Conservation (phyloP, 495 filamentous ascomycete species). For the Annulohypoxylon bovei region DNA sequence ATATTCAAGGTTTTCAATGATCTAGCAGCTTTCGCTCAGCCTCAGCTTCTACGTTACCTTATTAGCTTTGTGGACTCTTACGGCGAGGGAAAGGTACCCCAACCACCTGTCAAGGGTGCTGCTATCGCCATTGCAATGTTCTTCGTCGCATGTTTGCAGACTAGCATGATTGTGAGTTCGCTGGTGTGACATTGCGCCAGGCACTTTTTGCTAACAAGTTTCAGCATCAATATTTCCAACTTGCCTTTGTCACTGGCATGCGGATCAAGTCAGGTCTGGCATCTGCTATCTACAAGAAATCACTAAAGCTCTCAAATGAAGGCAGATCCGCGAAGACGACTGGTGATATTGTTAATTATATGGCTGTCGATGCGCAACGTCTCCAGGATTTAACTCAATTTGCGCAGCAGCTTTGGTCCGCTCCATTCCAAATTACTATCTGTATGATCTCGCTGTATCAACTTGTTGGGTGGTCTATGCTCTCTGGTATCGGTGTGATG, state of each 20-base stretch:
- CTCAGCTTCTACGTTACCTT: conserved; percentile 85
- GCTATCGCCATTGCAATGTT: conserved; percentile 96
- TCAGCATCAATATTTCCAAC: conserved; percentile 96
- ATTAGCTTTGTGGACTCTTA: conserved; percentile 92
- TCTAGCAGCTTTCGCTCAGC: conserved; percentile 84
- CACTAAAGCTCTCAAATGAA: conserved; percentile 89
- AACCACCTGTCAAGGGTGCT: conserved; percentile 83
- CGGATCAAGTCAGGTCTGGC: conserved; percentile 90
- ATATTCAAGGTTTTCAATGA: conserved; percentile 90
- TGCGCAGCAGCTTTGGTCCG: conserved; percentile 93
- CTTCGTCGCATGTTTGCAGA: conserved; percentile 83
- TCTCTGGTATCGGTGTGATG: conserved; percentile 97
- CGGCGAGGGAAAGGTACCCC: conserved; percentile 61
- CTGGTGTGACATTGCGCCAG: background rate
- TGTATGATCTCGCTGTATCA: conserved; percentile 97
- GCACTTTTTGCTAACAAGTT: conserved; percentile 46
- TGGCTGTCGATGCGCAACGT: conserved; percentile 96
- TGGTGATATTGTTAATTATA: conserved; percentile 98
- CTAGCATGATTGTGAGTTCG: conserved; percentile 59
- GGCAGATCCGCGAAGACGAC: conserved; percentile 90
- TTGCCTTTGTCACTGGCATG: conserved; percentile 95
- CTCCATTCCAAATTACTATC: conserved; percentile 93
- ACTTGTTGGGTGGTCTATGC: conserved; percentile 90
- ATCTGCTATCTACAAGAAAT: conserved; percentile 91
- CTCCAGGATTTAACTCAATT: conserved; percentile 96